Base-by-base conservation (phyloP, 768 basidiomycete genomes). In the Fomitopsis pulvina region DNA sequence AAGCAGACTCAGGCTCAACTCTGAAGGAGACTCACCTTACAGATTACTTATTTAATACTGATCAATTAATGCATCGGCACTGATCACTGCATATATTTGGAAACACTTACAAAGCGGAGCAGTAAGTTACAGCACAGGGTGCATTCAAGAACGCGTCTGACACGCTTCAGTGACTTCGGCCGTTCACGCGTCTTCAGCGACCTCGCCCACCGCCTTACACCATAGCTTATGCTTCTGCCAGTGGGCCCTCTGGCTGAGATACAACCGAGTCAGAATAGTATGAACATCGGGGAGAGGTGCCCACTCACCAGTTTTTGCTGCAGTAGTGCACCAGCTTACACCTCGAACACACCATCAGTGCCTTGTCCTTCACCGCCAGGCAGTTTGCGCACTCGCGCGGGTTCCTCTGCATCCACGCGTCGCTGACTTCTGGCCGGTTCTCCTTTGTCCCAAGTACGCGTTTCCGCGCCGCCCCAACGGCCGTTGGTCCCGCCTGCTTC, bases 291-390 rank as follows among this genome's bases (percentile, higher is more conserved):
- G 3, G n/a, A 29, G 25, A 37, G 34, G 5, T 1, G 5, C 24
- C n/a, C n/a, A 52, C 59, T 41, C 24, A 65, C 63, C 62, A 65
- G 29, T 60, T 54, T 2, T 43, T 44, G 24, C 55, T 43, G 47
- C 63, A 65, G 34, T 65, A 65, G 11, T 59, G 46, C 4, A 55
- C 52, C 22, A 58, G 38, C 39, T 58, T 60, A 57, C 59, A 60
- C 59, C 52, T 27, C 46, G 55, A 43, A 24, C 47, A 52, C 41
- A 52, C 45, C n/a, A 38, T 44, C 56, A 57, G 55, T 48, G 51
- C 55, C 27, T 45, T 26, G n/a, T 29, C 46, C 22, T 50, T 52
- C 9, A 51, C 32, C 41, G 53, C 50, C 21, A 47, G 52, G 42
- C 63, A 63, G 18, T 52, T 49, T 0, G 52, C 63, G 39, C 63